Conservation (phyloP, 2,329 filamentous ascomycete species). For the Dactylonectria estremocensis region DNA sequence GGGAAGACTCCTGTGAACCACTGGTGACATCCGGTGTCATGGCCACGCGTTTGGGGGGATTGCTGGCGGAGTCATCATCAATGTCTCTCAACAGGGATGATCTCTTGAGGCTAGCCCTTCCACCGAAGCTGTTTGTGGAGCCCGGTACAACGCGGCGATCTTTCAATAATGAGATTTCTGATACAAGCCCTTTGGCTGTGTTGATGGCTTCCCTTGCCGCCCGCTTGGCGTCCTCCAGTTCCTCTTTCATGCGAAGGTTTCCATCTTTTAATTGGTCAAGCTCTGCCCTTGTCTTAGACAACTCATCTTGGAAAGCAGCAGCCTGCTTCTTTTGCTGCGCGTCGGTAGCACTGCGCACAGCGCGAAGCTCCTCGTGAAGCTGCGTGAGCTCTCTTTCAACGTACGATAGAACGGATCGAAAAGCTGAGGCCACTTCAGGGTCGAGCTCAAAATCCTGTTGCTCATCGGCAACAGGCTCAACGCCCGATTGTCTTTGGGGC, state of each 20-base stretch:
- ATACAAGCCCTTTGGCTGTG: constrained; percentile 45
- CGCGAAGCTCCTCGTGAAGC: constrained; percentile 34
- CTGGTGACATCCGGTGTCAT: constrained; percentile 44
- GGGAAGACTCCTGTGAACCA: constrained; percentile 39
- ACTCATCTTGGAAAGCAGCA: constrained; percentile 43
- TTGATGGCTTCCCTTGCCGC: constrained; percentile 44
- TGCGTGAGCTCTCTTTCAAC: constrained; percentile 53
- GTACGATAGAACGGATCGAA: constrained; percentile 53
- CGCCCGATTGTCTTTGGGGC: neutral
- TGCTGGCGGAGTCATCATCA: constrained; percentile 32
- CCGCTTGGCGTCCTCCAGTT: constrained; percentile 44
- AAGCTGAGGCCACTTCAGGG: constrained; percentile 53
- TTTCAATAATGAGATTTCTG: constrained; percentile 52
- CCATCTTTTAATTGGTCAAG: constrained; percentile 42
- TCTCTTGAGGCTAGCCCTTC: constrained; percentile 40
- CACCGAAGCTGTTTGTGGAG: constrained; percentile 30
- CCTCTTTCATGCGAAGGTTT: constrained; percentile 43
- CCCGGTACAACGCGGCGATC: constrained; percentile 41
- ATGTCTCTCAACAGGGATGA: constrained; percentile 29
- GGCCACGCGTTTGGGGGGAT: constrained; percentile 44
- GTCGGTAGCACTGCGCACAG: neutral
- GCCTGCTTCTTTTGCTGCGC: constrained; percentile 46
- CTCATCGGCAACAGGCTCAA: constrained; percentile 39
- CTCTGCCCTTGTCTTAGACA: constrained; percentile 42
- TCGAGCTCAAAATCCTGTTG: constrained; percentile 54